Evolutionary conservation across 768 basidiomycete genomes (phyloP).

Genomic region (Tylopilus plumbeoviolaceoides): DNA sequence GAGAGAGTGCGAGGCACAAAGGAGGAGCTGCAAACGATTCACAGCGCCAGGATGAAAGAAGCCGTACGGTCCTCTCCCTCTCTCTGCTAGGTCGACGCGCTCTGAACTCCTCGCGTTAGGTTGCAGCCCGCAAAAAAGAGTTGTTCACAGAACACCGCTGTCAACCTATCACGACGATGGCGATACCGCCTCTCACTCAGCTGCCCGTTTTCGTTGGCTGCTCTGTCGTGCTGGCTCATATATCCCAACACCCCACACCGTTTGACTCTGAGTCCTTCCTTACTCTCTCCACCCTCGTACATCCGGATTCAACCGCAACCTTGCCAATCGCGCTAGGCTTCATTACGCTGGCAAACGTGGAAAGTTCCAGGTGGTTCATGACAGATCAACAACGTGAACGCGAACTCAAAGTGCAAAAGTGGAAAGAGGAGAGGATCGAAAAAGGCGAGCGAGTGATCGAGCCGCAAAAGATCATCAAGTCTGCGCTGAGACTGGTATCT

Average conservation of each 20-base stretch:
- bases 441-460: conserved; percentile 44
- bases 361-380: conserved; percentile 72
- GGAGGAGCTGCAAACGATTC: conserved; percentile 44
- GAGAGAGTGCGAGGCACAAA: conserved; percentile 53
- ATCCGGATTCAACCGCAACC: conserved; percentile 65
- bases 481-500: conserved; percentile 51
- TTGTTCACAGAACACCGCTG: conserved; percentile 60
- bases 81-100: neutral
- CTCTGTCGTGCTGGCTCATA: conserved; percentile 51
- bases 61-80: conserved; percentile 35
- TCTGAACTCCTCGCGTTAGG: conserved; percentile 31
- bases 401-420: conserved; percentile 43
- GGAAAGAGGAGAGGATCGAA: conserved; percentile 41
- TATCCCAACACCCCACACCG: conserved; percentile 56
- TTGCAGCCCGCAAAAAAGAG: conserved; percentile 51
- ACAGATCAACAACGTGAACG: conserved; percentile 53
- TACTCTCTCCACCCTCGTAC: conserved; percentile 64
- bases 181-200: conserved; percentile 61
- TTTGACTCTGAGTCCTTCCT: conserved; percentile 77
- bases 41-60: conserved; percentile 44
- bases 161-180: conserved; percentile 51
- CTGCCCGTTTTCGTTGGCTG: conserved; percentile 70
- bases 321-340: conserved; percentile 71
- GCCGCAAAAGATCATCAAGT: conserved; percentile 50
- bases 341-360: conserved; percentile 75